Conservation (phyloP, 176 grass and related monocot species). For the maize (Zea mays) region Zm-B73-REFERENCE-NAM-5.0 NC_050102.1:171217501-171218000, state of each 20-base stretch:
- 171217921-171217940: conserved; percentile 58
- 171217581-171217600: background rate
- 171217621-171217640: background rate
- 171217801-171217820: background rate
- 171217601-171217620: background rate
- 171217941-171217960: conserved; percentile 67
- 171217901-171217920: conserved; percentile 64
- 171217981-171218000: conserved; percentile 73
- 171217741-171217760: background rate
- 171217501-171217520: background rate
- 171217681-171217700: background rate
- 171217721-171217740: background rate
- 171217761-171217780: background rate
- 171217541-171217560: background rate
- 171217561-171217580: background rate
- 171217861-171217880: conserved; percentile 50
- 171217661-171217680: background rate
- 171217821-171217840: background rate
- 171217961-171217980: conserved; percentile 68
- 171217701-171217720: background rate
- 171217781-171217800: background rate
- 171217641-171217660: background rate
- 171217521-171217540: background rate
- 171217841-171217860: background rate
- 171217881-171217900: conserved; percentile 69